Evolutionary conservation across 2,329 filamentous ascomycete genomes (phyloP), one percentile per base, ranked within the genome.

Genomic region (Intubia oerlemansii): DNA sequence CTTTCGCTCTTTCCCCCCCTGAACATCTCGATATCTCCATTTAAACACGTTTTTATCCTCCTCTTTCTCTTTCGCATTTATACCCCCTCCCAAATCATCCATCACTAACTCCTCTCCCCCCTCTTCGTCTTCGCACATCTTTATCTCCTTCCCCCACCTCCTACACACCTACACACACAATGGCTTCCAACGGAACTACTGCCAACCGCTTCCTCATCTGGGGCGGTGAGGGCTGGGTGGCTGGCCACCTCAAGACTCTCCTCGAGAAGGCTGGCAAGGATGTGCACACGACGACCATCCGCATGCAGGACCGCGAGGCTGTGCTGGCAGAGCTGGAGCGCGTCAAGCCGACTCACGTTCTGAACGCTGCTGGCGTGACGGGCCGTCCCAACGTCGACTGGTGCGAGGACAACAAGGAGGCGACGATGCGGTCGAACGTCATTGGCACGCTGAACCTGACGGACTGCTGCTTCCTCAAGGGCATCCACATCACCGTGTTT

Each of bases 331-430:
- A 66, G 43, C 54, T 76, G 16, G 56, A 66, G 27, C 52, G 51
- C 28, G 49, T 69, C 45, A 62, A 63, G 47, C 71, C 70, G 14
- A 74, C 67, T 4, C 67, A 74, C 42, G 67, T 75, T 32, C 50
- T 76, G 28, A 74, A 74, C 47, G 65, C 61, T 34, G 70, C 70
- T 27, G 70, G 69, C 35, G 66, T 60, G 43, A 75, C 68, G 4
- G 70, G 71, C 28, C 57, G 66, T 15, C 69, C 69, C 36, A 76
- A 75, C 38, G 67, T 74, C 44, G 70, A 75, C 49, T 74, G 68
- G 68, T 75, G 70, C 41, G 71, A 77, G 50, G 65, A 71, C 42
- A 62, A 76, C 53, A 71, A 65, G 49, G 62, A 70, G 46, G 62
- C 64, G 31, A 76, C 70, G 6, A 62, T 75, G 43, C 59, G 68